These are phyloP conservation scores for Leucocoprinus leucothites DNA, from an alignment of 768 basidiomycete genomes.

Conservation along the genomic window DNA sequence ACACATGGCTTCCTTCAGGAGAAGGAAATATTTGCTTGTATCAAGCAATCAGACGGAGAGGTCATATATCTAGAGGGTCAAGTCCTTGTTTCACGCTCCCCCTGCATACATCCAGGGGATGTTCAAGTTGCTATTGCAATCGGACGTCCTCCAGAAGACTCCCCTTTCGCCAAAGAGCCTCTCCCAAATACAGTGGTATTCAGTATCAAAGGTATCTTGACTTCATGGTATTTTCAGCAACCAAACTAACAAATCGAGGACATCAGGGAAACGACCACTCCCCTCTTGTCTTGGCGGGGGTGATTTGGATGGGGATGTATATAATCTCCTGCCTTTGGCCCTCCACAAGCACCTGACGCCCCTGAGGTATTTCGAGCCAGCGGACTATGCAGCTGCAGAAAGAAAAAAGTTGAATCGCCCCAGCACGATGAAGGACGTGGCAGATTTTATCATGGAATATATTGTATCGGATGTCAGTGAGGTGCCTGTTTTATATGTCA, in stretches of 20 bases:
- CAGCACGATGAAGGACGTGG: conserved; percentile 60
- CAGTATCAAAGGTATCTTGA: conserved; percentile 43
- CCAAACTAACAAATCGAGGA: not conserved
- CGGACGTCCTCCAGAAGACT: conserved; percentile 48
- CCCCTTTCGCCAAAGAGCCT: conserved; percentile 47
- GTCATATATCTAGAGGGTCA: conserved; percentile 48
- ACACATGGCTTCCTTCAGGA: conserved; percentile 47
- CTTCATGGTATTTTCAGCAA: conserved; percentile 1
- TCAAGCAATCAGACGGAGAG: conserved; percentile 36
- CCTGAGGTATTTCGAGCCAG: conserved; percentile 30
- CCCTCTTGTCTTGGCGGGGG: conserved; percentile 64
- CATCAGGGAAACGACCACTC: conserved; percentile 51
- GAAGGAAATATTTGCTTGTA: conserved; percentile 59
- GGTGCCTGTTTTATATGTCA: not conserved
- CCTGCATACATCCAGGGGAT: conserved; percentile 66
- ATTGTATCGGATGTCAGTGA: conserved; percentile 55
- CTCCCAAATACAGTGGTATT: conserved; percentile 62
- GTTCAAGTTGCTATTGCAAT: conserved; percentile 56
- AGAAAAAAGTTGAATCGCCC: conserved; percentile 40
- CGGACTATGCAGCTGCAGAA: conserved; percentile 42
- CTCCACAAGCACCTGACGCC: conserved; percentile 31
- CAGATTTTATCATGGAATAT: conserved; percentile 65
- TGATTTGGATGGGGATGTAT: conserved; percentile 63
- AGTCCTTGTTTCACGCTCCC: conserved; percentile 57
- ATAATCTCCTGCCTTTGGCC: conserved; percentile 45